Percentiles rank a stretch among this genome's conserved stretches.
These are phyloP conservation scores for Scutellaria barbata DNA, from an alignment of 257 asterid species.

Conservation along the genomic window DNA sequence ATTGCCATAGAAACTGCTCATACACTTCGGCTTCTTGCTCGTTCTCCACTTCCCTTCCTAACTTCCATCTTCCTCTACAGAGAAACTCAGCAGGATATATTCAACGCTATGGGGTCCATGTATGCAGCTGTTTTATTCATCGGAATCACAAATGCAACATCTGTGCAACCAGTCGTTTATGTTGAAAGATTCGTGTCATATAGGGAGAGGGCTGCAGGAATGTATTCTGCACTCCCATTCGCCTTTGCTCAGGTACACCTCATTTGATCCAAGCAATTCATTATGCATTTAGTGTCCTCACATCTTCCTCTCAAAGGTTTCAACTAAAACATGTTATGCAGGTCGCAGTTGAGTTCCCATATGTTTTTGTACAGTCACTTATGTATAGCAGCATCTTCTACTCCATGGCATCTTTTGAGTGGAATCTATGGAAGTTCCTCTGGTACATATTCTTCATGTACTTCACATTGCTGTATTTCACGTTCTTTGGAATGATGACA, in stretches of 20 bases:
- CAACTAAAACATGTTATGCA: constrained; percentile 35
- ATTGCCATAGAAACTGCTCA: too few species aligned
- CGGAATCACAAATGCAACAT: constrained; percentile 80
- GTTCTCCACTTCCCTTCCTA: background rate
- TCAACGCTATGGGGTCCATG: constrained; percentile 98
- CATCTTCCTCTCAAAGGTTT: constrained; percentile 6
- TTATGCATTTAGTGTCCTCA: background rate
- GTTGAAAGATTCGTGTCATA: constrained; percentile 79
- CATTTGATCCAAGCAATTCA: background rate
- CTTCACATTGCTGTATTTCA: constrained; percentile 77
- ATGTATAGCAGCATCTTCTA: constrained; percentile 77
- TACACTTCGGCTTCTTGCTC: too few species aligned
- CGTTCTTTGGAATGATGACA: constrained; percentile 91
- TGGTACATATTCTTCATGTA: constrained; percentile 84
- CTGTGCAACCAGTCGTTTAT: constrained; percentile 84
- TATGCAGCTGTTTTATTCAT: constrained; percentile 85
- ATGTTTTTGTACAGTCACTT: constrained; percentile 66
- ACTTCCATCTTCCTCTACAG: constrained; percentile 46
- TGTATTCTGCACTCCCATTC: constrained; percentile 91
- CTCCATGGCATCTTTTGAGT: constrained; percentile 81
- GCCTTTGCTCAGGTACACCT: constrained; percentile 82
- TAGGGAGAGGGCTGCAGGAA: constrained; percentile 94
- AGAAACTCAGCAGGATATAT: constrained; percentile 75
- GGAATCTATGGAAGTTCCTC: constrained; percentile 67
- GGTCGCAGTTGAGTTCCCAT: constrained; percentile 84